Evolutionary conservation across 2,329 filamentous ascomycete genomes (phyloP).

Genomic region (Paracoccidioides lutzii): DNA sequence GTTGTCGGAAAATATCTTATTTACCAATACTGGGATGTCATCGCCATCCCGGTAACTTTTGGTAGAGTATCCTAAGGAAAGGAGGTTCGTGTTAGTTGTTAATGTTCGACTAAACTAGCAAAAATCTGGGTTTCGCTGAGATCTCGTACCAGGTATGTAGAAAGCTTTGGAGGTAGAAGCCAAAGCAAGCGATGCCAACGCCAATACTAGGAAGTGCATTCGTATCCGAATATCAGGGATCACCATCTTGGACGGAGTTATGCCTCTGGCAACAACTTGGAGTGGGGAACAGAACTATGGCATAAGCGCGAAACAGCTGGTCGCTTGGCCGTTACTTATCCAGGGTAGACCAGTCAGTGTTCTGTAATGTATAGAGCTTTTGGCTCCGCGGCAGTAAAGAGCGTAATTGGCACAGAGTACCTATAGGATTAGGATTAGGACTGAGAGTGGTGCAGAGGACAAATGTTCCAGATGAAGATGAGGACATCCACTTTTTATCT

Average conservation of each 20-base stretch:
- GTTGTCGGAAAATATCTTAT: conserved; percentile 83
- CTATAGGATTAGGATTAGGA: conserved; percentile 11
- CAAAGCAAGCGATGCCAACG: conserved; percentile 36
- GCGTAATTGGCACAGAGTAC: conserved; percentile 44
- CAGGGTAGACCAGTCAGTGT: not conserved
- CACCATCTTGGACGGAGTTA: conserved; percentile 11
- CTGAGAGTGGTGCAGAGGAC: not conserved
- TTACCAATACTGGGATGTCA: conserved; percentile 70
- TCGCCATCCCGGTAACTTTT: conserved; percentile 66
- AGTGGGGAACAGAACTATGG: not conserved
- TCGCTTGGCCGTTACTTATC: not conserved
- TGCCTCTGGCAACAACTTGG: not conserved
- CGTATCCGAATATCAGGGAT: conserved; percentile 17
- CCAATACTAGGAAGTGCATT: conserved; percentile 20
- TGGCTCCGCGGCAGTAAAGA: conserved; percentile 18
- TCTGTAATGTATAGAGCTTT: not conserved
- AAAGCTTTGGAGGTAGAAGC: conserved; percentile 51
- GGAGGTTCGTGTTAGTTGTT: not conserved
- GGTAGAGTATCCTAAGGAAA: conserved; percentile 60
- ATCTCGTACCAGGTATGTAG: conserved; percentile 67
- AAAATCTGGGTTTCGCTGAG: conserved; percentile 4
- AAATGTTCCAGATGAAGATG: not conserved
- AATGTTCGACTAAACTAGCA: not conserved
- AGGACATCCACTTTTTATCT: not conserved
- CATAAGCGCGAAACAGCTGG: not conserved